A percentile compares a stretch with the other conserved stretches of the same genome.
Evolutionary conservation across 2,329 filamentous ascomycete genomes (phyloP).

Genomic region (Microsporum ferrugineum): DNA sequence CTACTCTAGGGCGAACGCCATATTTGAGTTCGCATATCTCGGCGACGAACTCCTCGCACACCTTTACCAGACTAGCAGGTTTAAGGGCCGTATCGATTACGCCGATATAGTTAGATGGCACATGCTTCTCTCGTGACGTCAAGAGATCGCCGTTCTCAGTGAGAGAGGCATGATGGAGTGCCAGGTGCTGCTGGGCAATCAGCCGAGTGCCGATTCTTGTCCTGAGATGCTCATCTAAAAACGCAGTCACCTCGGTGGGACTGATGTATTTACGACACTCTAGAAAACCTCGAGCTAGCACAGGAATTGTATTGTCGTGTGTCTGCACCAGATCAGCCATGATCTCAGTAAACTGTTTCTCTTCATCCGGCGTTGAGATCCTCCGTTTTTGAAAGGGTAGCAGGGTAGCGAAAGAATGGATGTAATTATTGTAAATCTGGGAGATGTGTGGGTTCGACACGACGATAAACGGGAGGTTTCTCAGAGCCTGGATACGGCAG

Average conservation of each 20-base stretch:
- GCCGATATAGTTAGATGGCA: constrained; percentile 61
- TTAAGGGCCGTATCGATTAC: constrained; percentile 86
- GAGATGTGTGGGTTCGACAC: constrained; percentile 95
- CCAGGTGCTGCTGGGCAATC: constrained; percentile 93
- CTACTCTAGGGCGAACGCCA: constrained; percentile 67
- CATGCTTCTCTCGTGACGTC: constrained; percentile 13
- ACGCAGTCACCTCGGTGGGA: constrained; percentile 70
- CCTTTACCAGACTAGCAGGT: constrained; percentile 68
- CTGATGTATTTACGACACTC: constrained; percentile 87
- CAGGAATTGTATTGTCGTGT: constrained; percentile 87
- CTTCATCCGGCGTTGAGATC: constrained; percentile 70
- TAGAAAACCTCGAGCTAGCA: constrained; percentile 80
- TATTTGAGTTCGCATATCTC: constrained; percentile 97
- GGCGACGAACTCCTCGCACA: constrained; percentile 79
- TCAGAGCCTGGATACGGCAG: constrained; percentile 82
- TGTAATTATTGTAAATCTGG: constrained; percentile 90
- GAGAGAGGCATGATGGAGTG: constrained; percentile 64
- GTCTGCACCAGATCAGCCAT: constrained; percentile 93
- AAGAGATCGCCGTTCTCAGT: constrained; percentile 44
- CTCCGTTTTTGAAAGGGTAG: constrained; percentile 67
- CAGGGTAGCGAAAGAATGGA: constrained; percentile 82
- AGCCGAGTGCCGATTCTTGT: constrained; percentile 87
- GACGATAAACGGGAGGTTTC: constrained; percentile 92
- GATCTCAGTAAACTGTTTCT: constrained; percentile 81
- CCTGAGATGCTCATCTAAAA: constrained; percentile 85